phyloP scores from a whole-genome alignment of 2,329 filamentous ascomycete species.

The Sordariomycetes sp. region DNA sequence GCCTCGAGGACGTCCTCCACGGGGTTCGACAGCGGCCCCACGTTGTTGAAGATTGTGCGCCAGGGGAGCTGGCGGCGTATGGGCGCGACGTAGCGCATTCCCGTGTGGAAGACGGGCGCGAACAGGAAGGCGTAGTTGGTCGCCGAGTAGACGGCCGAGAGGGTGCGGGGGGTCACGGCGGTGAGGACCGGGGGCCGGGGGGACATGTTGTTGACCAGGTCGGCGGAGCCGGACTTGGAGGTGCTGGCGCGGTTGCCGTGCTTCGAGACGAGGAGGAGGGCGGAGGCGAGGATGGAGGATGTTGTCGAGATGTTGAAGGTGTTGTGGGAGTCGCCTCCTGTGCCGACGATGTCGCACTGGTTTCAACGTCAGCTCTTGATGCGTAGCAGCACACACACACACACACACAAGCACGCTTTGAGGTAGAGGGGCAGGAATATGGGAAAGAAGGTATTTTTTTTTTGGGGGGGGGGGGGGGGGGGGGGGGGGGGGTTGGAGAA shows the following conservation, averaged over 20 bases:
- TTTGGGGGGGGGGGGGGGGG: not conserved
- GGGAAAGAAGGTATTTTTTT: not conserved
- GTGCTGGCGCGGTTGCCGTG: constrained; percentile 94
- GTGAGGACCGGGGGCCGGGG: constrained; percentile 62
- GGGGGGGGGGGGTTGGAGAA: not conserved
- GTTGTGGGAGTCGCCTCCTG: constrained; percentile 89
- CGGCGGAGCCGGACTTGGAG: constrained; percentile 88
- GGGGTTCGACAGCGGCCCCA: constrained; percentile 86
- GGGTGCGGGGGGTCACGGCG: constrained; percentile 58
- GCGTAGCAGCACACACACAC: no score
- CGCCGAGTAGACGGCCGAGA: constrained; percentile 58
- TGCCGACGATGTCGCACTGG: constrained; percentile 86
- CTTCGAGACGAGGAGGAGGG: constrained; percentile 76
- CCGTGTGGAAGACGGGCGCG: constrained; percentile 90
- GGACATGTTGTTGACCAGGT: constrained; percentile 66
- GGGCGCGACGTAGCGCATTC: constrained; percentile 78
- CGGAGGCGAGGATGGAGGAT: constrained; percentile 79
- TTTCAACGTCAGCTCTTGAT: no score
- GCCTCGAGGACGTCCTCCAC: constrained; percentile 76
- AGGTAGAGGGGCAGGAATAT: not conserved
- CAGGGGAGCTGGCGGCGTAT: constrained; percentile 82
- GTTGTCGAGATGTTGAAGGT: constrained; percentile 98
- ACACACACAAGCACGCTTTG: no score
- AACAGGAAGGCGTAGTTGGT: constrained; percentile 94
- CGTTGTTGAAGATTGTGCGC: constrained; percentile 93